Evolutionary conservation across 306 rosid genomes (phyloP), one percentile per base, ranked within the genome.

Genomic region (Lupinus albus): DNA sequence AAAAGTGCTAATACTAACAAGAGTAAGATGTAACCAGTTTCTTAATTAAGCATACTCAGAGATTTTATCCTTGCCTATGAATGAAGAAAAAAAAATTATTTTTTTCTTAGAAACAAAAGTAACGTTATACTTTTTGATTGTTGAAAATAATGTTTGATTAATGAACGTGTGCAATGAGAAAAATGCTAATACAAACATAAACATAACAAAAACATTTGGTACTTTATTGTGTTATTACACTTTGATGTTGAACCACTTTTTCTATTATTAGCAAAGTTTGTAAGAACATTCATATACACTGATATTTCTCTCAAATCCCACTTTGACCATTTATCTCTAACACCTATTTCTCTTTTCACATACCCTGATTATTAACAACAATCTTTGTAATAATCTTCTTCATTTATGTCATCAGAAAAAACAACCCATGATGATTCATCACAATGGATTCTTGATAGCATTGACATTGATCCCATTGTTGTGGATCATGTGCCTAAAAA

Each of bases 401-500:
- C n/a, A 64, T 53, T 73, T 63, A 82, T 82, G 86, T 78, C 79
- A 48, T 32, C 84, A 44, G 81, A 72, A 30, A 60, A 42, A 11
- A 45, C 16, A 16, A 74, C 10, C 15, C 21, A 38, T 3, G 78
- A 76, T 41, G 85, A 83, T 16, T 38, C 95, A 50, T 16, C 79
- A 18, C 32, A 59, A 52, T 78, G 87, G 86, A 49, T 67, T 64
- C 92, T 92, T 55, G 86, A 89, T 70, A 73, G 68, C 70, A 67
- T 87, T 53, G 84, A 82, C 55, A 72, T 87, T 73, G 89, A 82
- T 79, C 85, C 71, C 15, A 25, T 1, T 25, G 14, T 51, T 72
- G 72, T 4, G 68, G 95, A 87, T 25, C 30, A 25, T 4, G 66
- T 45, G 20, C 62, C 84, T 0, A 15, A 25, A 12, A 46, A 11